phyloP scores from a whole-genome alignment of 2,329 filamentous ascomycete species.

The Xylaria sp. region DNA sequence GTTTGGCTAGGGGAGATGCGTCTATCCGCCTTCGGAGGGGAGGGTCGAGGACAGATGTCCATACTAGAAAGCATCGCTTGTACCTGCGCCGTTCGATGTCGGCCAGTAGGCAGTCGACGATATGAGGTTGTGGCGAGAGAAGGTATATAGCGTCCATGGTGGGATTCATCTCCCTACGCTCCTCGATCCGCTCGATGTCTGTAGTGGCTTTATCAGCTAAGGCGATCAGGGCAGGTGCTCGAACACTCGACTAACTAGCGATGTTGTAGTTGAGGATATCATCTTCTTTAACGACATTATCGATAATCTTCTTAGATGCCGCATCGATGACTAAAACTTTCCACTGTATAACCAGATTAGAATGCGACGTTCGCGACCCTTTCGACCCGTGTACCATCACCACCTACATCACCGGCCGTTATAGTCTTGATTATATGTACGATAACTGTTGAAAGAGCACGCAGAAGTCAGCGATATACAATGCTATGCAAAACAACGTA shows the following conservation, averaged over 20 bases:
- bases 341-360: slow-evolving; percentile 71
- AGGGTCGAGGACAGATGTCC: slow-evolving; percentile 81
- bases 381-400: not conserved
- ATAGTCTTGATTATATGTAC: slow-evolving; percentile 79
- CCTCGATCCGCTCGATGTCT: slow-evolving; percentile 97
- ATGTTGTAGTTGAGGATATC: slow-evolving; percentile 97
- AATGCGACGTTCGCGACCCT: not conserved
- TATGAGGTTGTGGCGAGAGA: slow-evolving; percentile 84
- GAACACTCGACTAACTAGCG: slow-evolving; percentile 73
- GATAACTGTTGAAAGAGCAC: slow-evolving; percentile 65
- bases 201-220: slow-evolving; percentile 44
- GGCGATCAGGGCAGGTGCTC: slow-evolving; percentile 40
- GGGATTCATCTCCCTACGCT: slow-evolving; percentile 81
- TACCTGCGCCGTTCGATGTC: slow-evolving; percentile 91
- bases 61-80: slow-evolving; percentile 81
- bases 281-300: slow-evolving; percentile 93
- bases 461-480: slow-evolving; percentile 23
- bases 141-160: slow-evolving; percentile 97
- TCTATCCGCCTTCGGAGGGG: slow-evolving; percentile 79
- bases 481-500: too few species aligned
- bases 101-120: slow-evolving; percentile 92
- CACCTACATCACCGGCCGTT: slow-evolving; percentile 80
- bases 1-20: slow-evolving; percentile 72
- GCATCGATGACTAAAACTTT: slow-evolving; percentile 95
- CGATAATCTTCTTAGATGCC: slow-evolving; percentile 82